Conservation (phyloP, 2,329 filamentous ascomycete species). For the Monilinia fructicola region DNA sequence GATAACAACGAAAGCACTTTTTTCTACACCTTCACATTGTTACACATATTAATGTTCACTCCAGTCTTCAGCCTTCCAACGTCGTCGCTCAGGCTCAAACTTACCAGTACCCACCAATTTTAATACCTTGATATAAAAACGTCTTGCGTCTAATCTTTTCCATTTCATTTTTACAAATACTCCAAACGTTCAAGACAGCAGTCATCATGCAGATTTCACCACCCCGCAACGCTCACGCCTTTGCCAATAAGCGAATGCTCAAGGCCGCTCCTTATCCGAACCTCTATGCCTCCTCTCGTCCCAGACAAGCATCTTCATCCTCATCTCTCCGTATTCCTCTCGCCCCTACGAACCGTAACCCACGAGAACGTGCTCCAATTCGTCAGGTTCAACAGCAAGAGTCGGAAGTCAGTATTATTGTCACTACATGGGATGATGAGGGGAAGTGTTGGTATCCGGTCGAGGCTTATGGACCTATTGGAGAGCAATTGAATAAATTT, state of each 20-base stretch:
- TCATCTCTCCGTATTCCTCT: conserved; percentile 20
- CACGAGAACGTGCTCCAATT: conserved; percentile 18
- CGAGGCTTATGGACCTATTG: conserved; percentile 24
- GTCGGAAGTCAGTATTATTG: conserved; percentile 26
- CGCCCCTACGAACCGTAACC: neutral
- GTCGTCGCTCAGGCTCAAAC: neutral
- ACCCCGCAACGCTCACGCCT: conserved; percentile 22
- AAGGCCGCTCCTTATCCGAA: conserved; percentile 13
- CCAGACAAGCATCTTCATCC: conserved; percentile 16
- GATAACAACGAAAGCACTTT: conserved; percentile 23
- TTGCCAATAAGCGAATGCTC: conserved; percentile 21
- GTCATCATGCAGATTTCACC: conserved; percentile 24
- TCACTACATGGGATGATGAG: conserved; percentile 25
- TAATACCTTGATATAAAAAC: neutral
- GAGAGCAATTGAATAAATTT: conserved; percentile 23
- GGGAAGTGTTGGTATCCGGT: conserved; percentile 25
- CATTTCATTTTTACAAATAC: neutral
- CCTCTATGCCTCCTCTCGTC: conserved; percentile 11
- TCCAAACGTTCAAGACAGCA: conserved; percentile 4
- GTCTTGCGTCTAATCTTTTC: neutral
- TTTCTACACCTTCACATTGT: conserved; percentile 20
- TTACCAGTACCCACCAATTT: neutral
- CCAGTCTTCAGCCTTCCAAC: conserved; percentile 18
- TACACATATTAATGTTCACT: conserved; percentile 22
- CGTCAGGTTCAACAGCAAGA: conserved; percentile 22